Evolutionary conservation across 805 yeast species (phyloP).

Genomic region (Pichia sporocuriosa): DNA sequence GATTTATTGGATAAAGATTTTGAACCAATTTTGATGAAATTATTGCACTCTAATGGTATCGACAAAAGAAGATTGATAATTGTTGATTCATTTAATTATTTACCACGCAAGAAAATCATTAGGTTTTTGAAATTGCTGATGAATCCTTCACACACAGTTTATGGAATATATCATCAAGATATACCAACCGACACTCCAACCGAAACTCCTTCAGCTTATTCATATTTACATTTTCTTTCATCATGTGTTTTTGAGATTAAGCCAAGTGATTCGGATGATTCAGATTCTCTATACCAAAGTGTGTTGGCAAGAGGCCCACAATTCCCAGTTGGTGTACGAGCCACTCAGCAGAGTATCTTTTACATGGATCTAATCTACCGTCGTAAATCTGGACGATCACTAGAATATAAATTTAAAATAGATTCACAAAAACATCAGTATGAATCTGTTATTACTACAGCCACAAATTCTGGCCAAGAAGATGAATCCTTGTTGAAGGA

Average conservation of each 20-base stretch:
- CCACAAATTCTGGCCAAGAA: constrained; percentile 11
- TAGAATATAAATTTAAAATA: constrained; percentile 47
- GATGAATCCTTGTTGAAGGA: constrained; percentile 51
- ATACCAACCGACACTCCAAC: constrained; percentile 22
- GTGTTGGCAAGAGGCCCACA: constrained; percentile 4
- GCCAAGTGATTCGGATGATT: constrained; percentile 32
- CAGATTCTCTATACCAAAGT: constrained; percentile 3
- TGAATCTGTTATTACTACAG: constrained; percentile 22
- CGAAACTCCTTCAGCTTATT: constrained; percentile 19
- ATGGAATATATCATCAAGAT: constrained; percentile 43
- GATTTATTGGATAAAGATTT: constrained; percentile 32
- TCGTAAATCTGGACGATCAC: constrained; percentile 79
- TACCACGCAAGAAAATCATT: constrained; percentile 40
- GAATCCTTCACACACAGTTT: constrained; percentile 38
- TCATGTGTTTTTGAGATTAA: constrained; percentile 60
- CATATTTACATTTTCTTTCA: constrained; percentile 56
- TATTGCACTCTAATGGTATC: background rate
- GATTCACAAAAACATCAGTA: constrained; percentile 40
- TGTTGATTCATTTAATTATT: constrained; percentile 63
- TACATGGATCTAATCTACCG: constrained; percentile 53
- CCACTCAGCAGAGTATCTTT: constrained; percentile 25
- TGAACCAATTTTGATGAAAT: constrained; percentile 9
- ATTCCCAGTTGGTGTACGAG: constrained; percentile 8
- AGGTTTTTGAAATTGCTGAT: constrained; percentile 22
- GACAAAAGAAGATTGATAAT: constrained; percentile 32